Conservation (phyloP, 257 asterid species). For the Osmanthus fragrans region DNA sequence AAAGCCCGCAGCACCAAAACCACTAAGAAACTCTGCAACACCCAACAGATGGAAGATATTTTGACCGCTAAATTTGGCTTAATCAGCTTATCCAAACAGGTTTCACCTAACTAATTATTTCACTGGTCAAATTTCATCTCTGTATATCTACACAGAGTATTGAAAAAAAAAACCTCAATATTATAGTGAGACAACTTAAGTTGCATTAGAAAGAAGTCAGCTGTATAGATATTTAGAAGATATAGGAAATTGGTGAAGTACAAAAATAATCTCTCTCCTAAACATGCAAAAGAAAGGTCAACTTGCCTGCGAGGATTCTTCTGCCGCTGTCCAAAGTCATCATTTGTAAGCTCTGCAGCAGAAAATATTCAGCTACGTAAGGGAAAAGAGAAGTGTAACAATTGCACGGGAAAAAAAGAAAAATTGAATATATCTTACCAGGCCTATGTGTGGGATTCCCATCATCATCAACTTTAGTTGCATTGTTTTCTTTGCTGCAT, state of each 20-base stretch:
- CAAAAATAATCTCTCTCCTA: not conserved
- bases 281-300: constrained; percentile 3
- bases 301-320: constrained; percentile 88
- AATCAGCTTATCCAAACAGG: too few species aligned
- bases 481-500: constrained; percentile 75
- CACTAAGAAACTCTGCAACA: constrained; percentile 57
- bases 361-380: constrained; percentile 6
- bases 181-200: not conserved
- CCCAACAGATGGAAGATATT: too few species aligned
- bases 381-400: not conserved
- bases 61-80: too few species aligned
- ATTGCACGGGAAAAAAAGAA: not conserved
- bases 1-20: constrained; percentile 60
- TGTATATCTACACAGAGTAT: constrained; percentile 65
- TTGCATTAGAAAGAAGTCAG: not conserved
- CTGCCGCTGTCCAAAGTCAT: constrained; percentile 78
- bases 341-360: constrained; percentile 56
- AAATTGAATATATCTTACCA: constrained; percentile 45
- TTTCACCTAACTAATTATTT: too few species aligned
- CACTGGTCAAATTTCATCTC: too few species aligned
- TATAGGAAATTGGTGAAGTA: not conserved
- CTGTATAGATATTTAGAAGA: not conserved
- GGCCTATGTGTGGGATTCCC: constrained; percentile 67
- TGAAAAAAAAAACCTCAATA: not conserved
- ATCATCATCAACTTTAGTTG: constrained; percentile 52